Conservation (phyloP, 1,139 yeast species). For the Candida gigantensis region DNA sequence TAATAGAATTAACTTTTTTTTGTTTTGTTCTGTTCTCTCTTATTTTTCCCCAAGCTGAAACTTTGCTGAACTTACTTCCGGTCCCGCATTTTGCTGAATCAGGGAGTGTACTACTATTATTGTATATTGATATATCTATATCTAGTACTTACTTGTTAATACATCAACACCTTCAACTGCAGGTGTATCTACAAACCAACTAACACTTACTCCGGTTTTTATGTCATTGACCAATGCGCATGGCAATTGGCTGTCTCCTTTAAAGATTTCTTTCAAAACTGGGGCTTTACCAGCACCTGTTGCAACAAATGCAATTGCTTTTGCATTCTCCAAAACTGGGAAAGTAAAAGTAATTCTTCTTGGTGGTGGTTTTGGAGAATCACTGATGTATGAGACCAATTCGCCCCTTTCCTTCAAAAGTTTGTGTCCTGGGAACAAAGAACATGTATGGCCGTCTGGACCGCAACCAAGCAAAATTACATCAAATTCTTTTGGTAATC, state of each 20-base stretch:
- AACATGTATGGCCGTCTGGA: conserved; percentile 81
- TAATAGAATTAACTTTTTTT: too few species aligned
- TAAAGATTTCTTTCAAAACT: conserved; percentile 68
- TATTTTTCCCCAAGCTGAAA: too few species aligned
- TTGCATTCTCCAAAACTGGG: conserved; percentile 58
- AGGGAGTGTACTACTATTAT: neutral
- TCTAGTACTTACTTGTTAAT: conserved; percentile 45
- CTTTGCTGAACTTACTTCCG: too few species aligned
- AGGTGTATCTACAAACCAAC: conserved; percentile 80
- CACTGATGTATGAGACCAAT: conserved; percentile 46
- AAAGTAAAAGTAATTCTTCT: conserved; percentile 72
- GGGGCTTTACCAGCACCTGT: conserved; percentile 87
- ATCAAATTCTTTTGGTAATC: conserved; percentile 53
- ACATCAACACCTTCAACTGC: conserved; percentile 70
- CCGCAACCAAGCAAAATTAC: conserved; percentile 72
- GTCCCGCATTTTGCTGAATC: too few species aligned
- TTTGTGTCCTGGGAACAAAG: conserved; percentile 64
- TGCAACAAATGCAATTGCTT: conserved; percentile 76
- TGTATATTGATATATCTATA: neutral
- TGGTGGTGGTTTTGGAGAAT: conserved; percentile 80
- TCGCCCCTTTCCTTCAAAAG: conserved; percentile 42
- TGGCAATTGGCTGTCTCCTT: conserved; percentile 59
- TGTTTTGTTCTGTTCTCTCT: too few species aligned
- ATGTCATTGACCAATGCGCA: conserved; percentile 67
- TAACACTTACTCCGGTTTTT: conserved; percentile 47